Percentiles rank a stretch among this genome's conserved stretches.
Evolutionary conservation across 2,329 filamentous ascomycete species (phyloP).

Genomic region (Helicocarpus griseus): DNA sequence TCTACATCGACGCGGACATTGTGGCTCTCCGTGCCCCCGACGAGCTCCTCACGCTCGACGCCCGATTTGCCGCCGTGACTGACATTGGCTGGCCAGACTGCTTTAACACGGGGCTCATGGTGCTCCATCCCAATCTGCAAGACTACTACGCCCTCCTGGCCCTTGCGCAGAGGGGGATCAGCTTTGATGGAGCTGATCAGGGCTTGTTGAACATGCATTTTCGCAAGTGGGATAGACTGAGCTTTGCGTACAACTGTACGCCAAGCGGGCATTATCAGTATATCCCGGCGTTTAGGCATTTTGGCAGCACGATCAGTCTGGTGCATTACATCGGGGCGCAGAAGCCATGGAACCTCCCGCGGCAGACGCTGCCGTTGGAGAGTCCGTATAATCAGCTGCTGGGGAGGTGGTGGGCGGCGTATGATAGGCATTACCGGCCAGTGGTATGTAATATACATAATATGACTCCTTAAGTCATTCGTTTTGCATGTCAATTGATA

Average conservation of each 20-base stretch:
- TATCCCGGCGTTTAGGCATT: slow-evolving; percentile 86
- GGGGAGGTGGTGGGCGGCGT: slow-evolving; percentile 86
- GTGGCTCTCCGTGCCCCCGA: slow-evolving; percentile 86
- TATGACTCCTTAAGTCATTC: background rate
- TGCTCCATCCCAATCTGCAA: slow-evolving; percentile 71
- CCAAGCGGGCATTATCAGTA: slow-evolving; percentile 97
- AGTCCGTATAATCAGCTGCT: slow-evolving; percentile 67
- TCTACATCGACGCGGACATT: slow-evolving; percentile 90
- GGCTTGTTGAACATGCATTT: slow-evolving; percentile 94
- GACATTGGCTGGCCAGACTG: slow-evolving; percentile 97
- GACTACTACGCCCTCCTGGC: slow-evolving; percentile 79
- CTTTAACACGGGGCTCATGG: slow-evolving; percentile 98
- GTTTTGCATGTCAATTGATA: background rate
- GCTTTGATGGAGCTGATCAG: slow-evolving; percentile 95
- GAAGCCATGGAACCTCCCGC: slow-evolving; percentile 75
- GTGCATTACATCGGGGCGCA: slow-evolving; percentile 88
- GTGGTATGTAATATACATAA: slow-evolving; percentile 19
- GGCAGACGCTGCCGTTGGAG: slow-evolving; percentile 25
- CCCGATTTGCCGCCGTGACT: slow-evolving; percentile 62
- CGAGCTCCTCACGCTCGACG: slow-evolving; percentile 68
- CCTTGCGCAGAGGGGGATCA: slow-evolving; percentile 76
- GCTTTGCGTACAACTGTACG: slow-evolving; percentile 95
- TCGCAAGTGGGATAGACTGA: slow-evolving; percentile 72
- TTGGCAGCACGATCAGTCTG: slow-evolving; percentile 78
- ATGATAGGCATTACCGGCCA: slow-evolving; percentile 70